Percentiles rank a stretch among this genome's conserved stretches.
Conservation (phyloP, 2,329 filamentous ascomycete species). For the Apiospora phragmitis region DNA sequence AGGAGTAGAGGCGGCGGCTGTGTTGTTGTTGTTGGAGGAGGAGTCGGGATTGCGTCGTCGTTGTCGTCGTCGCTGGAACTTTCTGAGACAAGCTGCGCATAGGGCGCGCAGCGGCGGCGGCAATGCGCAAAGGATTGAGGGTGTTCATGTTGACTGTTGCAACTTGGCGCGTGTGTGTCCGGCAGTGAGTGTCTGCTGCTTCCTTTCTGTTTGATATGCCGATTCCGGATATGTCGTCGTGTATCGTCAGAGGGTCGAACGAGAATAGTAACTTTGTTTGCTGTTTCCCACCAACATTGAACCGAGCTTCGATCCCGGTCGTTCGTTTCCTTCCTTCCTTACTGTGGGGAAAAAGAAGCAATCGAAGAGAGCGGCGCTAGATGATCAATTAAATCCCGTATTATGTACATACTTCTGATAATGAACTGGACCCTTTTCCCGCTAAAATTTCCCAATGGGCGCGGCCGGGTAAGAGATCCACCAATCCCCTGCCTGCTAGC, state of each 20-base stretch:
- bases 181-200: not conserved
- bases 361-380: not conserved
- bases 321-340: not conserved
- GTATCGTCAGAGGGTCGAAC: not conserved
- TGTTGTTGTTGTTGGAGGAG: not conserved
- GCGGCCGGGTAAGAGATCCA: not conserved
- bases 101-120: not conserved
- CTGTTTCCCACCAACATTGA: not conserved
- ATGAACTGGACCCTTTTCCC: not conserved
- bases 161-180: not conserved
- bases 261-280: not conserved
- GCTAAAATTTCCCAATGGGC: not conserved
- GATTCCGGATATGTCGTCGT: not conserved
- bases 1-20: not conserved
- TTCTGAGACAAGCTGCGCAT: not conserved
- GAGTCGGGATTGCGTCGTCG: not conserved
- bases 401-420: no score
- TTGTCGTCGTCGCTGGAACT: not conserved
- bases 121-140: not conserved
- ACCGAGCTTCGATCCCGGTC: not conserved
- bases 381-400: not conserved
- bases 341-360: not conserved
- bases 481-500: not conserved
- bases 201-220: not conserved
- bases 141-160: not conserved